Percentiles rank a stretch among this genome's conserved stretches.
Evolutionary conservation across 2,329 filamentous ascomycete genomes (phyloP).

Genomic region (Aurifilum marmelostoma): DNA sequence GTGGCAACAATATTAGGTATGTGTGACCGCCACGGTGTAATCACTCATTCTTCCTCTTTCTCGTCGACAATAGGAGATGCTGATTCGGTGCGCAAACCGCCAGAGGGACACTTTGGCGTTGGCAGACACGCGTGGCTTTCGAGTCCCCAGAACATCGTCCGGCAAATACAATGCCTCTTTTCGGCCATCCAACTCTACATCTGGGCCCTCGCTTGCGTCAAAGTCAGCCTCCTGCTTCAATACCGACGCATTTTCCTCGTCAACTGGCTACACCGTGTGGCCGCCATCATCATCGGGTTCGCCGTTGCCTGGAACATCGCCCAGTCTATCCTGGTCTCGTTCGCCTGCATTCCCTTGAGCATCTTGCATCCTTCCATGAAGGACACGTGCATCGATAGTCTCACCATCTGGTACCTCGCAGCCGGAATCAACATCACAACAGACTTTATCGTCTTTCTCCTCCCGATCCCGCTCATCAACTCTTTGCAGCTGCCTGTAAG

Average conservation of each 20-base stretch:
- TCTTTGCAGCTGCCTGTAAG: constrained; percentile 38
- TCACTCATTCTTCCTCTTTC: too few relatives aligned
- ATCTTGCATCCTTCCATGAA: constrained; percentile 32
- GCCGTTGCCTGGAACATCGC: constrained; percentile 35
- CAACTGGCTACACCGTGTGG: constrained; percentile 31
- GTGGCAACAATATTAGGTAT: constrained; percentile 19
- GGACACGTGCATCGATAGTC: constrained; percentile 29
- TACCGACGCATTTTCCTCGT: constrained; percentile 40
- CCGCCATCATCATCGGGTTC: constrained; percentile 32
- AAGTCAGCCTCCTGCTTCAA: constrained; percentile 40
- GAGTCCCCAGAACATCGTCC: constrained; percentile 9
- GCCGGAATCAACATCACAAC: constrained; percentile 42
- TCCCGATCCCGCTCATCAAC: constrained; percentile 44
- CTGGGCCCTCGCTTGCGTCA: constrained; percentile 38
- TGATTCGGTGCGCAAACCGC: neutral
- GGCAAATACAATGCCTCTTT: constrained; percentile 22
- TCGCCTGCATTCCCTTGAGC: constrained; percentile 36
- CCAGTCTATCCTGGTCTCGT: constrained; percentile 34
- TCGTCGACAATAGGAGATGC: neutral
- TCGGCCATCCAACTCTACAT: constrained; percentile 35
- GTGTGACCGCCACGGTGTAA: neutral
- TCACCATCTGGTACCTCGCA: constrained; percentile 34
- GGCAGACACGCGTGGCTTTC: constrained; percentile 21
- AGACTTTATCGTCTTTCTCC: constrained; percentile 42
- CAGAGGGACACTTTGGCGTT: constrained; percentile 17